Base-by-base conservation (phyloP, 176 grass and related monocot species). In the Ensete glaucum region DNA sequence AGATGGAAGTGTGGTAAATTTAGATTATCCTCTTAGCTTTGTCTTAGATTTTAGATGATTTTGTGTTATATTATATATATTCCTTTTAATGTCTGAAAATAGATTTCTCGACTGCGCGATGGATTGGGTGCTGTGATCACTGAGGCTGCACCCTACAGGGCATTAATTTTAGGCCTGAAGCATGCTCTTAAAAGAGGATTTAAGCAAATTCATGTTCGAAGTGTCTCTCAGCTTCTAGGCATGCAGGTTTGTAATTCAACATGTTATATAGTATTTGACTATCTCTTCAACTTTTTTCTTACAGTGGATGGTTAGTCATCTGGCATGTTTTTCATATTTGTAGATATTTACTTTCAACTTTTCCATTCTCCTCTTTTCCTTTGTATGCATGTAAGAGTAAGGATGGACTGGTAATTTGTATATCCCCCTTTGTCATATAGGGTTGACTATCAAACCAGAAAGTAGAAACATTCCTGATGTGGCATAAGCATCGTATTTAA, bases 21-120 rank as follows among this genome's bases (percentile, higher is more conserved):
- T 20, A 10, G 3, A 50, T 13, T 43, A 69, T 9, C 12, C 6
- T 8, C 6, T 50, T 19, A 9, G 3, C 9, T 8, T 70, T 70
- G 19, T 16, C 15, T 69, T 70, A 8, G 2, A 50, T 15, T 14
- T 70, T 34, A 19, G 7, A 9, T 9, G 6, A 7, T 70, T 13
- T 51, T 50, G 3, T 19, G 1, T 50, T 50, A 2, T 25, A 29
- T 65, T 20, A 50, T 48, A 50, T 63, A n/a, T 20, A 9, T 50
- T 25, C 0, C 69, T 56, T 74, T 74, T 51, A 12, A 14, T 56
- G 43, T 70, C 16, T 80, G 56, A 64, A 49, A 76, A 75, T 67
- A 92, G 93, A 86, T 96, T 88, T 89, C 81, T 76, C 85, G 79
- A 75, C 75, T 96, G 23, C 79, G 93, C 74, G 89, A 96, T 83